A percentile compares a stretch with the other conserved stretches of the same genome.
phyloP scores from a whole-genome alignment of 2,329 filamentous ascomycete species.

The Fusarium duplospermum region DNA sequence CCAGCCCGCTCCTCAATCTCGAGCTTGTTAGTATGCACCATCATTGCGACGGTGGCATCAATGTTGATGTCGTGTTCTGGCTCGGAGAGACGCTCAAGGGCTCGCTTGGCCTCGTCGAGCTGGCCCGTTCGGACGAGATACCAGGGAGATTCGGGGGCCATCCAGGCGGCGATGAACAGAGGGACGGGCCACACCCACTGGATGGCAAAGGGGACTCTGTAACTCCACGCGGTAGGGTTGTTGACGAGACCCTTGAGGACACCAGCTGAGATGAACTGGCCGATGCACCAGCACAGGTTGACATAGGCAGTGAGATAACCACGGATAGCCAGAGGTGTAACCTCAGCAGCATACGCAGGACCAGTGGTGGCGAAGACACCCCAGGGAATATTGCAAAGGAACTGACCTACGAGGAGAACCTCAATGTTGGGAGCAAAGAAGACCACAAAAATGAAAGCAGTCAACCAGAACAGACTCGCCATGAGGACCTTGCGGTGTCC shows the following conservation, averaged over 20 bases:
- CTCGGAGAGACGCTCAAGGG: conserved; percentile 48
- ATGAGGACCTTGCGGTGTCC: conserved; percentile 60
- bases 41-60: conserved; percentile 54
- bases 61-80: conserved; percentile 49
- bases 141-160: conserved; percentile 54
- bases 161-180: conserved; percentile 46
- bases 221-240: conserved; percentile 51
- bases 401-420: conserved; percentile 57
- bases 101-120: conserved; percentile 47
- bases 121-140: conserved; percentile 49
- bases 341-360: conserved; percentile 58
- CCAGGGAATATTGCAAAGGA: conserved; percentile 60
- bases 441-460: conserved; percentile 59
- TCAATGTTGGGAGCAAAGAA: conserved; percentile 60
- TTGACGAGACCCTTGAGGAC: conserved; percentile 53
- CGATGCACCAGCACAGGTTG: conserved; percentile 58
- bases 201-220: conserved; percentile 54
- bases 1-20: conserved; percentile 56
- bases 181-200: conserved; percentile 55
- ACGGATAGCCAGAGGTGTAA: conserved; percentile 56
- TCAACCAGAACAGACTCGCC: conserved; percentile 53
- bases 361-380: conserved; percentile 59
- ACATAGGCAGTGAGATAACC: conserved; percentile 57
- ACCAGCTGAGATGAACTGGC: conserved; percentile 56
- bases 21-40: conserved; percentile 59